These are phyloP conservation scores for Cylindrodendrum hubeiense DNA, from an alignment of 2,329 filamentous ascomycete species.

Conservation along the genomic window DNA sequence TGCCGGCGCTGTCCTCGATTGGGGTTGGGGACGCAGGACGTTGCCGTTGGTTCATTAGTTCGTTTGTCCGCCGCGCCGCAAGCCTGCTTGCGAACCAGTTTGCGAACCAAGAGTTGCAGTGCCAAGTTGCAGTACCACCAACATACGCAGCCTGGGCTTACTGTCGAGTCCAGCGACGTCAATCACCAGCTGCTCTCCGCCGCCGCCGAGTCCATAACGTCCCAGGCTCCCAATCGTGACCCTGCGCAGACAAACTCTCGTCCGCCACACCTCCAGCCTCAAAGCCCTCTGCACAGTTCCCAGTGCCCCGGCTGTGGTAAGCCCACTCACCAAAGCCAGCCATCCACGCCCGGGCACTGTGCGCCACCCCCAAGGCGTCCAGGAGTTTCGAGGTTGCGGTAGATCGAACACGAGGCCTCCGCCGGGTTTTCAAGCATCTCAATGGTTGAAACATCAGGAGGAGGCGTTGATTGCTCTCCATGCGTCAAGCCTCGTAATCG, in stretches of 20 bases:
- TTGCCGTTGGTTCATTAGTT: no score
- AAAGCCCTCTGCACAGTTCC: not conserved
- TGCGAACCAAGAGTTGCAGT: no score
- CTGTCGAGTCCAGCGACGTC: not conserved
- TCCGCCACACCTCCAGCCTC: not conserved
- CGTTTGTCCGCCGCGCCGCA: no score
- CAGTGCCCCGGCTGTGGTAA: not conserved
- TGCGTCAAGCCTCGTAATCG: not conserved
- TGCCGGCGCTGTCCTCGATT: no score
- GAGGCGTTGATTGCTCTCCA: not conserved
- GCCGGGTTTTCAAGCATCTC: not conserved
- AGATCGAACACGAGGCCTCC: not conserved
- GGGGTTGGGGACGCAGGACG: no score
- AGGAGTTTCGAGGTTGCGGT: not conserved
- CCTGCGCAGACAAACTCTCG: slow-evolving; percentile 8
- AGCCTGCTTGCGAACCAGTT: no score
- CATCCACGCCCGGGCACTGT: not conserved
- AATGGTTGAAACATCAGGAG: not conserved
- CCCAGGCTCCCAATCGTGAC: not conserved
- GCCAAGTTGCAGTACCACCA: slow-evolving; percentile 4
- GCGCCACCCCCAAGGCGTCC: not conserved
- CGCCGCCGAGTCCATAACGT: slow-evolving; percentile 11
- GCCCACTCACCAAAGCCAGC: not conserved
- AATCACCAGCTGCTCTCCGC: not conserved
- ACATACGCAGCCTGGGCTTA: not conserved